These are phyloP conservation scores for Amphicarpaea edgeworthii DNA, from an alignment of 306 rosid species.

Conservation along the genomic window DNA sequence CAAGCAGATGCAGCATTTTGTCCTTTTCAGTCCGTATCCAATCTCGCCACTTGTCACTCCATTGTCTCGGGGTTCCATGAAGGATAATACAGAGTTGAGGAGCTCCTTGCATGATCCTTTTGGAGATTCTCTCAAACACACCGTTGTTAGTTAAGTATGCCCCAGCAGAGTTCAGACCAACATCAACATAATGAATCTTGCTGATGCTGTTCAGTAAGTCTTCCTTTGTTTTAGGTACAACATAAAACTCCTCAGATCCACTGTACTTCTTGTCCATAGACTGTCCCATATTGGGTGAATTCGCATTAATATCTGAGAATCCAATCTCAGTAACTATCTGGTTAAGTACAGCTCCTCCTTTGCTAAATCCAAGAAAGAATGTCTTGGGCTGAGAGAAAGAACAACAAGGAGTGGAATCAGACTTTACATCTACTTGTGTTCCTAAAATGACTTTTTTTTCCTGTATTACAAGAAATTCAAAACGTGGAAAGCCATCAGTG, in stretches of 20 bases:
- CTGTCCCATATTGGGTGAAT: constrained; percentile 42
- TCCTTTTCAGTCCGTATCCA: constrained; percentile 80
- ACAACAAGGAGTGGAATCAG: constrained; percentile 27
- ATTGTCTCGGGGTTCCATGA: constrained; percentile 95
- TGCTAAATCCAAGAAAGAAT: constrained; percentile 83
- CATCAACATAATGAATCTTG: constrained; percentile 86
- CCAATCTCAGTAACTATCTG: constrained; percentile 82
- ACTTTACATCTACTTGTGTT: constrained; percentile 26
- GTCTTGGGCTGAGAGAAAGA: constrained; percentile 55
- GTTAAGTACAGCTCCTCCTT: constrained; percentile 88
- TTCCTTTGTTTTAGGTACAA: constrained; percentile 62
- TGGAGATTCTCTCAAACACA: constrained; percentile 61
- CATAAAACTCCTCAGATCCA: constrained; percentile 34
- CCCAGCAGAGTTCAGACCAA: constrained; percentile 76
- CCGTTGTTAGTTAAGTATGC: constrained; percentile 69
- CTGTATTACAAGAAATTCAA: too few relatives aligned
- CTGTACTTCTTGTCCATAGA: constrained; percentile 16
- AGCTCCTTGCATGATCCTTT: constrained; percentile 52
- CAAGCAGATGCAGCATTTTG: constrained; percentile 60
- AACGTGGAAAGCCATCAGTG: too few relatives aligned
- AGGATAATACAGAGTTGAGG: constrained; percentile 61
- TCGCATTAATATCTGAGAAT: constrained; percentile 47
- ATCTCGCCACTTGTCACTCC: constrained; percentile 68
- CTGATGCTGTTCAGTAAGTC: constrained; percentile 64
- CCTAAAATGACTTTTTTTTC: too few relatives aligned